Evolutionary conservation across 106 monocot genomes (phyloP).

Genomic region (Dendrobium huoshanense): DNA sequence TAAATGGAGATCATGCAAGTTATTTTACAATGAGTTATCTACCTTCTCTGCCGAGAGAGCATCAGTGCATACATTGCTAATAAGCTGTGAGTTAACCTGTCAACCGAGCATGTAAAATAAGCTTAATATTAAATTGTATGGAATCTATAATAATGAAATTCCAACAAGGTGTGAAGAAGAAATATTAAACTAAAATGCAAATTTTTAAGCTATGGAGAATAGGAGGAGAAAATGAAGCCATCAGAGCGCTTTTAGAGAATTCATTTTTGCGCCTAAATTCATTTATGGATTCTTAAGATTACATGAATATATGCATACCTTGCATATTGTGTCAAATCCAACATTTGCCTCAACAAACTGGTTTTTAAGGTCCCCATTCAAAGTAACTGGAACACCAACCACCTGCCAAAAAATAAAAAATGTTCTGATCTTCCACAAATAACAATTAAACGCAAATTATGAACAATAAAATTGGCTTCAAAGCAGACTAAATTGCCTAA

Average conservation of each 20-base stretch:
- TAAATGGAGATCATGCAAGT: neutral
- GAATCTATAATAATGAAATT: no score
- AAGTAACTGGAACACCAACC: slow-evolving; percentile 49
- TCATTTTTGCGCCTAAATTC: no score
- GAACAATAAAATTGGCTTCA: neutral
- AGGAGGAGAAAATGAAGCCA: neutral
- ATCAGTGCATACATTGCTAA: slow-evolving; percentile 68
- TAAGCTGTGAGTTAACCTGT: slow-evolving; percentile 65
- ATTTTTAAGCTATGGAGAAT: no score
- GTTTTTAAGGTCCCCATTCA: slow-evolving; percentile 47
- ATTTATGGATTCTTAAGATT: no score
- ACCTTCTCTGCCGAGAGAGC: slow-evolving; percentile 82
- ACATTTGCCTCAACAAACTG: slow-evolving; percentile 63
- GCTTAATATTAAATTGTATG: no score
- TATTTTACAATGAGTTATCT: neutral
- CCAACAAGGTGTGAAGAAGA: no score
- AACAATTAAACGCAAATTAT: neutral
- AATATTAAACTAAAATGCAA: no score
- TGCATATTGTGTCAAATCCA: slow-evolving; percentile 56
- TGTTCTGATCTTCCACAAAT: neutral
- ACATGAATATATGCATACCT: slow-evolving; percentile 16
- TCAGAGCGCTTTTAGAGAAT: neutral
- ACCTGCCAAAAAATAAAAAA: slow-evolving; percentile 19
- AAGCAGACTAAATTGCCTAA: neutral
- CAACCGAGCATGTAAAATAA: neutral